Evolutionary conservation across 2,329 filamentous ascomycete species (phyloP), one percentile per base, ranked within the genome.

Genomic region (Trichoderma atroviride): DNA sequence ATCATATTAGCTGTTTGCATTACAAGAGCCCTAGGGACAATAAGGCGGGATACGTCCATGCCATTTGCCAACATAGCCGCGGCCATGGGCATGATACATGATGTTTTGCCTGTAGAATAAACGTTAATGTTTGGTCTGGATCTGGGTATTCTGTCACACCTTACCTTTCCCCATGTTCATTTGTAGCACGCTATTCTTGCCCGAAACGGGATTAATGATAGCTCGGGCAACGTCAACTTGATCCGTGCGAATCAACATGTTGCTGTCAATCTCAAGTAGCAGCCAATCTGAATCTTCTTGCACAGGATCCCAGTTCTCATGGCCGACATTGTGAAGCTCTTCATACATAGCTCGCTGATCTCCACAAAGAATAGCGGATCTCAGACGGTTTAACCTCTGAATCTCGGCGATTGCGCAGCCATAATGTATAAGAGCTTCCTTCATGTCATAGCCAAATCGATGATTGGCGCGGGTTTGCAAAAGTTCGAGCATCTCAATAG

Each of bases 151-250:
- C 0, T 19, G 9, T 10, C 4, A 56, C n/a, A 7, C 7, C 56
- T 74, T 75, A 79, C 85, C 85, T 79, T 89, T 83, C 0, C 89
- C 89, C 89, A 91, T 91, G 70, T 90, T 88, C 77, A 91, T 84
- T 71, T 91, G 89, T 1, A 91, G 72, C 0, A 91, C 87, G 0
- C 88, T 88, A 70, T 90, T 91, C 0, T 77, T 71, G 0, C 79
- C 78, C 0, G 85, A 87, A 0, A 73, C 68, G 0, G 89, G 89
- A 0, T 78, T 78, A 1, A 89, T 88, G 22, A 87, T 92, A 0
- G 87, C 86, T 1, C 79, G 72, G 0, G 90, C 89, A 7, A 92
- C 89, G 5, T 88, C 82, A 0, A 90, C 81, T 72, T 92, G 90
- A 3, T 86, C 85, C 0, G 82, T 79, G 0, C 90, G 84, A 64